A percentile compares a stretch with the other conserved stretches of the same genome.
Evolutionary conservation across 2,329 filamentous ascomycete genomes (phyloP).

Genomic region (Beauveria asiatica): DNA sequence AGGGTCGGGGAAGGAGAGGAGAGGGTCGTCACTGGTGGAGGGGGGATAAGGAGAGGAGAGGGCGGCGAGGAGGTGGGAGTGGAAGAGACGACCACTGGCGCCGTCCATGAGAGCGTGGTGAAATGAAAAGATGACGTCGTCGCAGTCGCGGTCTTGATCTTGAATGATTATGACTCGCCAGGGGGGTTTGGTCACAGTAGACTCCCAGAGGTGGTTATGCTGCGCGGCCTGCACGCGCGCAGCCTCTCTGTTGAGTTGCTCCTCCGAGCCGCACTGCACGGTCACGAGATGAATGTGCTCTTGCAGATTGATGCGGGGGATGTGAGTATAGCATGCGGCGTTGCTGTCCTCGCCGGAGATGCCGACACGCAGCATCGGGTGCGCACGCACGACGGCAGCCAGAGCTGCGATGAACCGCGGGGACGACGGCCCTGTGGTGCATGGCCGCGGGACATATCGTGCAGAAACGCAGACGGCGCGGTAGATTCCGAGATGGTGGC

Average conservation of each 20-base stretch:
- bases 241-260: constrained; percentile 24
- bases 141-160: constrained; percentile 13
- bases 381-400: constrained; percentile 29
- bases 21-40: background rate
- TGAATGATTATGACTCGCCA: constrained; percentile 39
- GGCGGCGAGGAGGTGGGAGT: constrained; percentile 35
- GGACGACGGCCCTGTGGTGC: background rate
- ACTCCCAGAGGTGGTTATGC: constrained; percentile 33
- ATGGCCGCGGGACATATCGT: constrained; percentile 27
- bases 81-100: constrained; percentile 38
- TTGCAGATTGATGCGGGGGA: constrained; percentile 34
- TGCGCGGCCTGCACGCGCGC: constrained; percentile 27
- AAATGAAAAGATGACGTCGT: constrained; percentile 38
- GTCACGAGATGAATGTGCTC: constrained; percentile 32
- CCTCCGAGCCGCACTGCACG: constrained; percentile 15
- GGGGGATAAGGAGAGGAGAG: constrained; percentile 23
- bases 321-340: constrained; percentile 33
- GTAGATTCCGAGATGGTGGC: constrained; percentile 39
- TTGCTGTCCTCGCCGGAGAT: constrained; percentile 37
- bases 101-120: constrained; percentile 49
- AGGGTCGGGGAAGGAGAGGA: constrained; percentile 23
- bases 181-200: constrained; percentile 31
- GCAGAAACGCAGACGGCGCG: constrained; percentile 37
- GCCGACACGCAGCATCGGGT: constrained; percentile 40
- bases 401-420: constrained; percentile 29